Evolutionary conservation across 1,284 basidiomycete genomes (phyloP), one percentile per base, ranked within the genome.

Genomic region (Moesziomyces aphidis): DNA sequence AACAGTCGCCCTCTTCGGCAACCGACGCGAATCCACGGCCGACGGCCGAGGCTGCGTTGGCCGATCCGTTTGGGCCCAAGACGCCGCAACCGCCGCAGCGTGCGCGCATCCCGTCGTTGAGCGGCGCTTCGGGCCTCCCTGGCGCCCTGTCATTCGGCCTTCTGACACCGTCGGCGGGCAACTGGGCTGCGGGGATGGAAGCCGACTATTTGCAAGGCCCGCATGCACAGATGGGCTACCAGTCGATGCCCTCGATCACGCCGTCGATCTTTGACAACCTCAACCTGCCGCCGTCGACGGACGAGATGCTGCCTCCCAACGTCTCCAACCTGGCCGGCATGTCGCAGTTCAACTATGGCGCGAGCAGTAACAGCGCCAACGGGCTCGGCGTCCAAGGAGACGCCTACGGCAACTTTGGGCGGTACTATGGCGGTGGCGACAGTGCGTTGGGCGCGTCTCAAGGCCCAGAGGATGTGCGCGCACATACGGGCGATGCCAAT

Each of bases 261-360:
- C 67, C 72, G 13, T 70, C 66, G 17, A 65, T 74, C 47, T 70
- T 74, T 47, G 72, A 74, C 63, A 63, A 60, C 36, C 36, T 66
- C 34, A 48, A 62, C n/a, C 24, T 73, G 47, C 24, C 57, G 5
- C 50, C 53, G 7, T 22, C 50, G 11, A 9, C 49, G 17, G 63
- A 56, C 23, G 67, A 63, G 6, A 34, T 64, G 23, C 56, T 64
- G 61, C 23, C 42, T 3, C 21, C 43, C 47, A 61, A 46, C 9
- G 26, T 60, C 9, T 44, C 42, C 19, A 46, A 21, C 39, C 48
- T 60, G 59, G 28, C 55, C 7, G 69, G 61, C 34, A 55, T 67
- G 49, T 45, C 55, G 21, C 61, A 64, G 22, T 67, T 60, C 28
- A 58, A 36, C 11, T 61, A 55, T 48, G 31, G 43, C 10, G 23